These are phyloP conservation scores for Persicaria tinctoria DNA, from an alignment of 148 eudicot genomes.

Conservation along the genomic window DNA sequence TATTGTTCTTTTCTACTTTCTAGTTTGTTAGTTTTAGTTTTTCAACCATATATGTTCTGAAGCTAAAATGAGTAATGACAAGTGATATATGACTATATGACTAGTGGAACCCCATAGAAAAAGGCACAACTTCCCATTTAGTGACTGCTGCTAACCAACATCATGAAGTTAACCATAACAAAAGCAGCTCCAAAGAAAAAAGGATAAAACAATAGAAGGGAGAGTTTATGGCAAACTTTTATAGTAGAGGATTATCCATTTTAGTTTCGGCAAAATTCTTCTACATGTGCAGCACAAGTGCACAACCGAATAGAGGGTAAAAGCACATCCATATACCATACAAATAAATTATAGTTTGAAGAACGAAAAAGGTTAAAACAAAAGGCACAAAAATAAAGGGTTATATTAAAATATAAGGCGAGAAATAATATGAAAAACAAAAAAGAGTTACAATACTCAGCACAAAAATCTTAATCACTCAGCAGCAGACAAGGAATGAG, in stretches of 20 bases:
- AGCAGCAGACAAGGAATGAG: constrained; percentile 3
- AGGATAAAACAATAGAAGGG: neutral
- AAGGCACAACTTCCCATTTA: neutral
- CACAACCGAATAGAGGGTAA: neutral
- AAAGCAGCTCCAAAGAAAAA: neutral
- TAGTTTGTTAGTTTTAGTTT: too few relatives aligned
- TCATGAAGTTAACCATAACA: neutral
- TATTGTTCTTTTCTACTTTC: too few relatives aligned
- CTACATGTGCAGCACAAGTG: neutral
- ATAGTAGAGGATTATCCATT: neutral
- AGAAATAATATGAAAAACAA: neutral
- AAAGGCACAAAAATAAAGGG: neutral
- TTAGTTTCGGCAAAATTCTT: neutral
- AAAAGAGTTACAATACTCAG: neutral
- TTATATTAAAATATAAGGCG: neutral
- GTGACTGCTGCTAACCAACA: neutral
- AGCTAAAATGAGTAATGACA: too few relatives aligned
- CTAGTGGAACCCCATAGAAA: neutral
- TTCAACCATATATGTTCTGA: too few relatives aligned
- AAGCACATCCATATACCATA: neutral
- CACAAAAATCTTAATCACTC: neutral
- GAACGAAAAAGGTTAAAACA: neutral
- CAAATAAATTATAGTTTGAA: neutral
- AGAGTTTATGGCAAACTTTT: neutral
- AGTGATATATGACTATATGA: neutral